Base-by-base conservation (phyloP, 805 yeast genomes). In the Debaryomyces castellii region DNA sequence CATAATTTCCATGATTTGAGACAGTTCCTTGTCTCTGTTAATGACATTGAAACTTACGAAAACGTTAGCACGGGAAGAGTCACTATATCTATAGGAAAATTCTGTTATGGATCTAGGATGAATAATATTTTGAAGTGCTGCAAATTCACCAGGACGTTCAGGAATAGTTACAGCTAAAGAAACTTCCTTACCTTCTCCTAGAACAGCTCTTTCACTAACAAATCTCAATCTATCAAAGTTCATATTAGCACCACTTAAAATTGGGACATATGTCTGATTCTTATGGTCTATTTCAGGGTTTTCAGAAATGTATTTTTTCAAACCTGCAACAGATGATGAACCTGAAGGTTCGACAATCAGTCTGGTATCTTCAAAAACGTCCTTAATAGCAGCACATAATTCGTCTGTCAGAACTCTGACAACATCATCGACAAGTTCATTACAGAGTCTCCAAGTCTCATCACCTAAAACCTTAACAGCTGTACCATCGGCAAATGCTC, bases 131-230 rank as follows among this genome's bases (percentile, higher is more conserved):
- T 89, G 96, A 50, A 94, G 76, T 53, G 81, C 79, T 44, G 80
- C 76, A 69, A 94, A 94, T 45, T 95, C 87, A 23, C 98, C 99
- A 16, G 97, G 96, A 38, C 74, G 69, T 64, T 94, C 99, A 20
- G 98, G 97, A 52, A 94, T 89, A 37, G 89, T 84, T 14, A 91
- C 89, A 39, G 87, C 81, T 76, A 94, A 75, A 58, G 95, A 92
- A 5, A 89, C 96, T 71, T 94, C 99, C 55, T 85, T 88, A 45
- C 98, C 99, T 64, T 92, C 98, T 69, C 99, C 99, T n/a, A 94
- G 77, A 42, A 89, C 95, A 11, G 99, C 97, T 67, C 99, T 85
- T 67, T 94, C 99, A 47, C 96, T 82, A 17, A 94, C 97, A 66
- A 94, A 94, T 63, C 99, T 79, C 58, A 94, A 76, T 58, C 99